Evolutionary conservation across 2,329 filamentous ascomycete species (phyloP).

Genomic region (Colletotrichum acutatum): DNA sequence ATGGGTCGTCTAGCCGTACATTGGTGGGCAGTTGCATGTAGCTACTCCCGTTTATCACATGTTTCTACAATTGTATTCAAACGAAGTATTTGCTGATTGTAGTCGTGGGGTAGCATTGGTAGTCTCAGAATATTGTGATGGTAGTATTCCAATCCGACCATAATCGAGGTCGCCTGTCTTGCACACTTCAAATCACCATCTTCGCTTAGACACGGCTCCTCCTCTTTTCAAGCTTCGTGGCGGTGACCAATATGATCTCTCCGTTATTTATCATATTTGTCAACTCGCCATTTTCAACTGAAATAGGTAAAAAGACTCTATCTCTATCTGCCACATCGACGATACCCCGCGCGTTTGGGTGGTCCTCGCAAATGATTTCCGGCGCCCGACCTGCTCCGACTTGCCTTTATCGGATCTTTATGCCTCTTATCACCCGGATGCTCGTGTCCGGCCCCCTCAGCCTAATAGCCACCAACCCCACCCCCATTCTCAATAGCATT

Average conservation of each 20-base stretch:
- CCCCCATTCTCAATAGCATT: constrained; percentile 28
- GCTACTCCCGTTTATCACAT: not conserved
- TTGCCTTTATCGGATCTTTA: not conserved
- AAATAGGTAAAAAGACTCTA: not conserved
- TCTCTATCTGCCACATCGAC: not conserved
- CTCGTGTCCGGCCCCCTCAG: not conserved
- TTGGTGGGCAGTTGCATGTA: not conserved
- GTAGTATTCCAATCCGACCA: not conserved
- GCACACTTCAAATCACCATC: not conserved
- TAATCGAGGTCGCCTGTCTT: not conserved
- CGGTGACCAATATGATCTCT: not conserved
- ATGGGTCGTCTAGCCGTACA: not conserved
- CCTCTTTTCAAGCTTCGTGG: not conserved
- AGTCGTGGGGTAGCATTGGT: not conserved
- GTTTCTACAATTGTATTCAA: not conserved
- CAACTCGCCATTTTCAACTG: not conserved
- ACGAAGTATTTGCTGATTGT: not conserved
- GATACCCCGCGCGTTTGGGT: not conserved
- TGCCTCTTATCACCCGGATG: constrained; percentile 1
- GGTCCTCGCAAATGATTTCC: not conserved
- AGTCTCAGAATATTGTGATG: not conserved
- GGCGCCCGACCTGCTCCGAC: too few relatives aligned
- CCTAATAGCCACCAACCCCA: constrained; percentile 7
- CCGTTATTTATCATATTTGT: not conserved
- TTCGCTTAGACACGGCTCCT: not conserved